Conservation (phyloP, 345 rosid species). For the Gossypium raimondii region DNA sequence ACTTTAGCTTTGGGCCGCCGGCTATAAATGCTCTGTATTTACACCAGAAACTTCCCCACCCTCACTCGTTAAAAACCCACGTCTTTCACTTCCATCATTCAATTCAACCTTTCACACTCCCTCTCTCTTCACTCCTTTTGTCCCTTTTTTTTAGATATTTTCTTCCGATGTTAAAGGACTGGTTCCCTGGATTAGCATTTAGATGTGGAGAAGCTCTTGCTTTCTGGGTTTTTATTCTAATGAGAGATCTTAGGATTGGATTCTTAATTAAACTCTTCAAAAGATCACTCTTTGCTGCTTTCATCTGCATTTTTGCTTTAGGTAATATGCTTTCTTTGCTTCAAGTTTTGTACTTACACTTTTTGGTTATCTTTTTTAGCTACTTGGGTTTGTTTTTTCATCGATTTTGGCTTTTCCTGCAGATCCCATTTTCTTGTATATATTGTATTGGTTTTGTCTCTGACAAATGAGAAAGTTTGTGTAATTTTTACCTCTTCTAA, state of each 20-base stretch:
- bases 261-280: slow-evolving; percentile 24
- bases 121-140: background rate
- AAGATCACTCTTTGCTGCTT: slow-evolving; percentile 33
- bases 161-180: slow-evolving; percentile 14
- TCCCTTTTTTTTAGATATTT: background rate
- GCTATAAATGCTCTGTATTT: slow-evolving; percentile 23
- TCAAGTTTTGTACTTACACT: background rate
- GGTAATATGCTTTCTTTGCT: slow-evolving; percentile 30
- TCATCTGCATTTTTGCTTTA: slow-evolving; percentile 53
- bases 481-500: background rate
- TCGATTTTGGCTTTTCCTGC: background rate
- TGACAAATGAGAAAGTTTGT: background rate
- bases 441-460: background rate
- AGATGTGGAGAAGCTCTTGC: slow-evolving; percentile 23
- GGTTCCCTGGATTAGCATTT: slow-evolving; percentile 16
- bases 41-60: background rate
- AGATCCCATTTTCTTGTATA: background rate
- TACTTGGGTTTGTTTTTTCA: background rate
- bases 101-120: background rate
- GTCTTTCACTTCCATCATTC: background rate
- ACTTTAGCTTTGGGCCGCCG: background rate
- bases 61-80: background rate
- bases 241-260: slow-evolving; percentile 19
- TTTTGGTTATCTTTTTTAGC: background rate
- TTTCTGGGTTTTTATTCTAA: slow-evolving; percentile 23